These are phyloP conservation scores for Xylariomycetidae sp. DNA, from an alignment of 2,329 filamentous ascomycete species.

Conservation along the genomic window DNA sequence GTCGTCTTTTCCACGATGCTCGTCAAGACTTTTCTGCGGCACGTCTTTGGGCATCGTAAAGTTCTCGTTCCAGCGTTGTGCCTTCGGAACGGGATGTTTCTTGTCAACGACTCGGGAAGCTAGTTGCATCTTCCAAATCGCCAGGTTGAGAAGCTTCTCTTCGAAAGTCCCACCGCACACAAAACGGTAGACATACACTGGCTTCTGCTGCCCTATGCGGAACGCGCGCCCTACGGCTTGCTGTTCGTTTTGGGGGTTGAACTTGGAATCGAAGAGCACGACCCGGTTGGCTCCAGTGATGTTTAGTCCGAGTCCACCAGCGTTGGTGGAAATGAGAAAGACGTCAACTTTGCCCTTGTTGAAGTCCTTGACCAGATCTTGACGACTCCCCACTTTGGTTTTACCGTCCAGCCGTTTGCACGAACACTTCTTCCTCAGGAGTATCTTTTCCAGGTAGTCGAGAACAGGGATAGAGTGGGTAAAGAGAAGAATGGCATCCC, in stretches of 20 bases:
- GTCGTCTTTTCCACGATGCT: conserved; percentile 55
- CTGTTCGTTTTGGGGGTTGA: conserved; percentile 74
- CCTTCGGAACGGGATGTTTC: conserved; percentile 65
- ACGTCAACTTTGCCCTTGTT: conserved; percentile 53
- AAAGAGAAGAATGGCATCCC: conserved; percentile 78
- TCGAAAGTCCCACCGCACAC: conserved; percentile 75
- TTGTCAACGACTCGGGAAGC: conserved; percentile 77
- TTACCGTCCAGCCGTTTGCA: conserved; percentile 62
- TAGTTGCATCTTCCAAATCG: conserved; percentile 78
- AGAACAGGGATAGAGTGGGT: conserved; percentile 66
- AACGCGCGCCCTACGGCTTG: conserved; percentile 85
- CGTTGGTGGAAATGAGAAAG: conserved; percentile 76
- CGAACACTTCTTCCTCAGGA: conserved; percentile 42
- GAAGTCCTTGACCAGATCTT: conserved; percentile 61
- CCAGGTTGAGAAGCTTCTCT: conserved; percentile 63
- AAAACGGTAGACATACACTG: conserved; percentile 80
- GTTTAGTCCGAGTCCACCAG: conserved; percentile 79
- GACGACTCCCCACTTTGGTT: conserved; percentile 51
- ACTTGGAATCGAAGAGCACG: conserved; percentile 77
- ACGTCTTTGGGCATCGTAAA: conserved; percentile 53
- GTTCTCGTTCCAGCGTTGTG: conserved; percentile 50
- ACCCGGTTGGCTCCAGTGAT: conserved; percentile 79
- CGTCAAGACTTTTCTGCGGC: conserved; percentile 41
- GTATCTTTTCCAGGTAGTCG: conserved; percentile 57
- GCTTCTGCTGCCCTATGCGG: conserved; percentile 74